Conservation (phyloP, 148 eudicot genomes). For the Euryodendron excelsum region DNA sequence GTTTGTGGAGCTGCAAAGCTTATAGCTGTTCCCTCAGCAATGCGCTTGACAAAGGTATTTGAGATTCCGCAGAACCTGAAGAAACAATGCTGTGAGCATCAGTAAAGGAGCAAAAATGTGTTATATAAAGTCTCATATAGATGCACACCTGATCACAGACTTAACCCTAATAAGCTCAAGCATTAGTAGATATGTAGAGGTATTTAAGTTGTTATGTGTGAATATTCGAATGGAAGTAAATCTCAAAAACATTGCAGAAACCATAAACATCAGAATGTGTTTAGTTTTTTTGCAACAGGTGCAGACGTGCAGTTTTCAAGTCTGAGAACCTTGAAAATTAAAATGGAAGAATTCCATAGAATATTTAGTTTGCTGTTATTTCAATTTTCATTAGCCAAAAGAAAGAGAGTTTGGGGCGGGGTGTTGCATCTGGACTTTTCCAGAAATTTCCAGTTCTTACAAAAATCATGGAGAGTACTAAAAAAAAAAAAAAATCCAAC, state of each 20-base stretch:
- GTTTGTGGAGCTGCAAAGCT: constrained; percentile 33
- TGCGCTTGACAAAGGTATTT: constrained; percentile 71
- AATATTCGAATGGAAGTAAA: not conserved
- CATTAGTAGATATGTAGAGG: not conserved
- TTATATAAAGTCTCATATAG: not conserved
- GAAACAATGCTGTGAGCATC: constrained; percentile 3
- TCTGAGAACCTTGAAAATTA: not conserved
- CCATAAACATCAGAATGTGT: not conserved
- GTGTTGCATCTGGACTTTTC: too few relatives aligned
- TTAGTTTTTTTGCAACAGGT: not conserved
- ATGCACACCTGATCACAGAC: not conserved
- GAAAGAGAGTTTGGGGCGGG: not conserved
- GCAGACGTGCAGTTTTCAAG: not conserved
- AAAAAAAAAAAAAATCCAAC: too few relatives aligned
- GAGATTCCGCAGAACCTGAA: constrained; percentile 84
- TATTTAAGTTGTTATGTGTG: not conserved
- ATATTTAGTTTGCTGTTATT: not conserved
- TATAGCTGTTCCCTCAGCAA: constrained; percentile 40
- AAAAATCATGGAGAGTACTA: too few relatives aligned
- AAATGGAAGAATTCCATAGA: not conserved
- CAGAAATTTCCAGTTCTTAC: too few relatives aligned
- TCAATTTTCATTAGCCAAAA: not conserved
- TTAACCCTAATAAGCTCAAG: not conserved
- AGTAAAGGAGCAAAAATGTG: not conserved
- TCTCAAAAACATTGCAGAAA: not conserved